Evolutionary conservation across 2,329 filamentous ascomycete species (phyloP), one percentile per base, ranked within the genome.

Genomic region (Fusarium sp.): DNA sequence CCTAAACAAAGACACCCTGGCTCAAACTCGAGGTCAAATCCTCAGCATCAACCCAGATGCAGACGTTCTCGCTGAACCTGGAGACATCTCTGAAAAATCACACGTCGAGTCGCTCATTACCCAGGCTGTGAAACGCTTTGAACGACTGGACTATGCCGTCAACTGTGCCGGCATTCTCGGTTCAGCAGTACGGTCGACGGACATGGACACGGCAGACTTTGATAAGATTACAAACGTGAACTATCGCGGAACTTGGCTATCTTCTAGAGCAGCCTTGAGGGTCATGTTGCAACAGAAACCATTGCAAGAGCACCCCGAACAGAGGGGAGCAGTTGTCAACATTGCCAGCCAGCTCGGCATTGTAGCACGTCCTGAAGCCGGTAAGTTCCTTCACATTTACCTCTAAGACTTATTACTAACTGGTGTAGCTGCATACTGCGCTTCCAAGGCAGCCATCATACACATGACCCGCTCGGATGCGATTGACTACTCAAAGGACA

Each of bases 371-470:
- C 84, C 86, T 6, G 81, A 77, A 42, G 86, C 87, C 18, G 66
- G 75, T 76, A 59, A 27, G 73, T 65, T 1, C 5, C 2, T 20
- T 56, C 3, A 3, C 1, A 36, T 18, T 25, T 22, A 4, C 7
- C 27, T 2, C 10, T 22, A 5, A 31, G 20, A n/a, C 22, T 3
- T 16, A 10, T 8, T 8, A 1, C 6, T 63, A 5, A 56, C 5
- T 20, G 7, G 1, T 10, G 4, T n/a, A 88, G 88, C 88, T 11
- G 84, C 88, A 2, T 91, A 91, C 70, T 90, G 87, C 63, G 87
- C 86, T 0, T 90, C 88, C 5, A 91, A 91, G 70, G 86, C 88
- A 16, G 89, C 89, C 0, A 85, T 91, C 2, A 87, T 91, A 59
- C 88, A 86, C 25, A 85, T 91, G 85, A 91, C 89, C 0, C 82